Evolutionary conservation across 2,329 filamentous ascomycete species (phyloP), one percentile per base, ranked within the genome.

Genomic region (Alternaria conjuncta): DNA sequence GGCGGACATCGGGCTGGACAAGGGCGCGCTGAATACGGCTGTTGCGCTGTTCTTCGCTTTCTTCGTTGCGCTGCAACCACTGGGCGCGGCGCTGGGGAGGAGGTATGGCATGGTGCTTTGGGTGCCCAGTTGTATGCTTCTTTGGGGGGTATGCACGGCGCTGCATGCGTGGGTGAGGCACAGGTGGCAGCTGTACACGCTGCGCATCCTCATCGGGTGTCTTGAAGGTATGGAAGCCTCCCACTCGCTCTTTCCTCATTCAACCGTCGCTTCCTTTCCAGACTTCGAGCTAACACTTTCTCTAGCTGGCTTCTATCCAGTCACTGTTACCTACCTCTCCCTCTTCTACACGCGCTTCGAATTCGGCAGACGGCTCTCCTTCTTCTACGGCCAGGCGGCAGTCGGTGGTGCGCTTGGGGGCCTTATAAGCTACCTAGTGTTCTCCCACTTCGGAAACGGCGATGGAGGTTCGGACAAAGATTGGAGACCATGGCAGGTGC

Each of bases 271-370:
- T 26, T 32, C 26, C 28, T 9, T 10, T 28, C 12, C 25, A 20
- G 15, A 15, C 7, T 8, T 5, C 45, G 71, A 69, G 75, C 66
- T 78, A 45, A 67, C 61, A 64, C 0, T 49, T 44, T 68, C 62
- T 63, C n/a, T 41, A 79, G 84, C 86, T 53, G 87, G 86, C 4
- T 88, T 89, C 70, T 89, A 88, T 66, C 86, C 87, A 4, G 86
- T 86, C 1, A 84, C 85, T 3, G 85, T 88, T 15, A 83, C 83
- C n/a, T 89, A 88, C 66, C 81, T 89, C 26, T 86, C 85, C 18
- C 78, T 86, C 55, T 88, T 88, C 73, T 88, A 88, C 69, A 86
- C 85, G 5, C 83, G 85, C 47, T 88, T 83, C 74, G 86, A 88
- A 66, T 87, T 88, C 62, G 86, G 82, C 5, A 80, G 82, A 15